phyloP scores from a whole-genome alignment of 495 filamentous ascomycete genomes.

The Aspergillus olivimuriae region DNA sequence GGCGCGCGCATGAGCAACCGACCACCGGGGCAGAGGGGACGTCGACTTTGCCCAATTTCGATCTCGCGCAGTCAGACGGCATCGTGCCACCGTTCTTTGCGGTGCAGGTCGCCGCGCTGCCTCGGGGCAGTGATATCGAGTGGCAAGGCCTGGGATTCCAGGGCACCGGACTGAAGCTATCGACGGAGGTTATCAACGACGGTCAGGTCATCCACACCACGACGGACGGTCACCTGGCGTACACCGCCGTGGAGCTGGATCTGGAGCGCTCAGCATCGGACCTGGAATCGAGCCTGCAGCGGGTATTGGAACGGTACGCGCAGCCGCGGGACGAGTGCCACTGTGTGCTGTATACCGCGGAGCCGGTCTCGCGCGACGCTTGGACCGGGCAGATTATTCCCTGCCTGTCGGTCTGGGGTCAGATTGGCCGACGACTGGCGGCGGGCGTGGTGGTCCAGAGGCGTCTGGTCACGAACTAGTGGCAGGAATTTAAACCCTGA shows the following conservation, averaged over 20 bases:
- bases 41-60: constrained; percentile 26
- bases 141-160: constrained; percentile 55
- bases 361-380: constrained; percentile 13
- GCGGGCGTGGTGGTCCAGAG: constrained; percentile 35
- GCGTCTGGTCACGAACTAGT: constrained; percentile 5
- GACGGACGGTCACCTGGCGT: constrained; percentile 17
- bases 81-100: constrained; percentile 59
- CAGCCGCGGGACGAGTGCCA: constrained; percentile 15
- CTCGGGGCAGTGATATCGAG: constrained; percentile 62
- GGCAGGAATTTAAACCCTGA: background rate
- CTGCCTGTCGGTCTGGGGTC: constrained; percentile 42
- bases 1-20: constrained; percentile 18
- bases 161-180: constrained; percentile 20
- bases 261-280: constrained; percentile 7
- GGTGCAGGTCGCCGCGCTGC: constrained; percentile 65
- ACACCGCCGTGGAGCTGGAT: constrained; percentile 29
- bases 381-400: constrained; percentile 40
- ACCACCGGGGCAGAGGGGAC: constrained; percentile 7
- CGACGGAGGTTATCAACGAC: constrained; percentile 4
- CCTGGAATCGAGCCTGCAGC: constrained; percentile 17
- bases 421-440: constrained; percentile 26
- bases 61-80: constrained; percentile 14
- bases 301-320: constrained; percentile 13
- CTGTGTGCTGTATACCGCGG: constrained; percentile 31
- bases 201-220: constrained; percentile 18